phyloP scores from a whole-genome alignment of 345 rosid genomes.

The Populus pruinosa region DNA sequence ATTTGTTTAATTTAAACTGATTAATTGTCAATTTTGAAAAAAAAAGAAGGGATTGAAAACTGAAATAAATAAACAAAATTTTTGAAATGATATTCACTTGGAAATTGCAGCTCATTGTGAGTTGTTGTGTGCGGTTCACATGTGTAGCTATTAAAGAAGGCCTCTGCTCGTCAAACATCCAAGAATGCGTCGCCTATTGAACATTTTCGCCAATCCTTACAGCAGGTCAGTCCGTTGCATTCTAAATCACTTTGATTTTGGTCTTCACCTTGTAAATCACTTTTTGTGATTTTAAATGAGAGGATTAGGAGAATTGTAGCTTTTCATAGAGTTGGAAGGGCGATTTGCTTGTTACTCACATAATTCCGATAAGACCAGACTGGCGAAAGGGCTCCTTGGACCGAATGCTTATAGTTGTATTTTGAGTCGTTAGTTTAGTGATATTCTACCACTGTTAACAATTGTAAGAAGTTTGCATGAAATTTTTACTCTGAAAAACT shows the following conservation, averaged over 20 bases:
- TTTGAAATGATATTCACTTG: conserved; percentile 4
- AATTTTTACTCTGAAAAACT: not conserved
- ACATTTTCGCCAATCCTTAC: conserved; percentile 37
- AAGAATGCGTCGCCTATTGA: conserved; percentile 46
- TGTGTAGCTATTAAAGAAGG: conserved; percentile 49
- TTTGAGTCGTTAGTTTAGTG: not conserved
- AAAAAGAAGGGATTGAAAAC: not conserved
- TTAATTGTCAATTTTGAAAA: too few relatives aligned
- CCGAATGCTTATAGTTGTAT: not conserved
- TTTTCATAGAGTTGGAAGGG: too few relatives aligned
- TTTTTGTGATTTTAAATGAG: too few relatives aligned
- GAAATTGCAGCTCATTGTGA: conserved; percentile 15
- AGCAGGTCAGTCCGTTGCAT: conserved; percentile 40
- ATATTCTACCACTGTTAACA: not conserved
- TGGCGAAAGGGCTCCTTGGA: not conserved
- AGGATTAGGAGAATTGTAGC: too few relatives aligned
- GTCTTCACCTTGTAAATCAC: too few relatives aligned
- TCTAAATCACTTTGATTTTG: too few relatives aligned
- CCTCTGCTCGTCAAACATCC: conserved; percentile 35
- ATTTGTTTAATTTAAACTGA: not conserved
- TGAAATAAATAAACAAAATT: not conserved
- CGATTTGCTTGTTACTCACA: too few relatives aligned
- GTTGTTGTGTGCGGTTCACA: conserved; percentile 1
- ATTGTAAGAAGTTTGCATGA: not conserved
- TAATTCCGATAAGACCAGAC: too few relatives aligned